phyloP scores from a whole-genome alignment of 306 rosid genomes.

The Malus orientalis region DNA sequence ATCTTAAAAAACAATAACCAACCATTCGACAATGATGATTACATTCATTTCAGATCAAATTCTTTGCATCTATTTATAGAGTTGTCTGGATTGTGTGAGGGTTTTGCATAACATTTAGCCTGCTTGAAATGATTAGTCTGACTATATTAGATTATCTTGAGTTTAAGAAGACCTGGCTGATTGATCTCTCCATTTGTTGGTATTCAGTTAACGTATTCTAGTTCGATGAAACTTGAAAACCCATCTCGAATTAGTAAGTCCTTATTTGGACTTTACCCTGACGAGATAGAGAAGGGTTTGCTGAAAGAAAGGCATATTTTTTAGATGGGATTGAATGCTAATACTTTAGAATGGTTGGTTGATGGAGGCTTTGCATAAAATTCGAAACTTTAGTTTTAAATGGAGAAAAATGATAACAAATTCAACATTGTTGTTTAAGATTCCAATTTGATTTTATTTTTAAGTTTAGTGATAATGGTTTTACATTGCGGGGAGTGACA shows the following conservation, averaged over 20 bases:
- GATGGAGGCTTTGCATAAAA: neutral
- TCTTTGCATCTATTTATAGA: neutral
- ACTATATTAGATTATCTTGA: neutral
- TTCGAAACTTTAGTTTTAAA: neutral
- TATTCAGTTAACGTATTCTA: neutral
- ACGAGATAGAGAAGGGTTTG: neutral
- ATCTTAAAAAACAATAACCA: neutral
- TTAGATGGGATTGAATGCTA: neutral
- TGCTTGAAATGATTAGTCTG: slow-evolving; percentile 15
- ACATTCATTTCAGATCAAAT: slow-evolving; percentile 4
- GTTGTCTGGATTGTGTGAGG: neutral
- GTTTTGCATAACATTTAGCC: slow-evolving; percentile 14
- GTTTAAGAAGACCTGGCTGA: neutral
- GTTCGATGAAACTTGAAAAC: neutral
- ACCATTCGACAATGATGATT: neutral
- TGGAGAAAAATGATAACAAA: neutral
- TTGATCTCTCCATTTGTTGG: neutral
- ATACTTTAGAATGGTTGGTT: neutral
- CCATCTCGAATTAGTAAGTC: neutral
- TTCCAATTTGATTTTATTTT: neutral
- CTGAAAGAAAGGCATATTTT: neutral
- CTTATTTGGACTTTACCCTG: neutral
- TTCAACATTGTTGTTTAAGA: neutral
- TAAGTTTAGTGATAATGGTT: neutral
- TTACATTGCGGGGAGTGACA: neutral